Evolutionary conservation across 257 asterid genomes (phyloP), one percentile per base, ranked within the genome.

Genomic region (Jacaranda copaia): DNA sequence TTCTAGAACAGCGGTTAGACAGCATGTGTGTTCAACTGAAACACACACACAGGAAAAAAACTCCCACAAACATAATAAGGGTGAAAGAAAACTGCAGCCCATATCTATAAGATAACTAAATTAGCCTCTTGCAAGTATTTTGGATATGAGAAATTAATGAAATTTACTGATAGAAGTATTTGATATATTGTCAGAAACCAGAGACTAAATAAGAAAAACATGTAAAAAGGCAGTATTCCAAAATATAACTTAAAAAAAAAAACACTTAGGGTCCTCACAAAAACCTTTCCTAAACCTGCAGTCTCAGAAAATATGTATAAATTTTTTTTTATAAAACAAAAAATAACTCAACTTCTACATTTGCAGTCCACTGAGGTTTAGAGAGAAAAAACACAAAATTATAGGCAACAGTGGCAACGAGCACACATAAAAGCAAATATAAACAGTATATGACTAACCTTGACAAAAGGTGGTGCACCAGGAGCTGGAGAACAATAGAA

Each of bases 401-500:
- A 16, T 7, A 40, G 15, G 36, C 43, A 5, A 55, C n/a, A 6
- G 5, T 58, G n/a, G 39, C 35, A 39, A 13, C 1, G 1, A 2
- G 2, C 16, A 13, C 35, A n/a, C 38, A 18, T 25, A 11, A 51
- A 55, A 71, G 11, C 5, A 18, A 45, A 36, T 49, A 14, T n/a
- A 7, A n/a, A 16, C 40, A 35, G 38, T 38, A 59, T 43, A 4
- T 9, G 16, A 46, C 69, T 16, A 64, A 85, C 87, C 89, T 85
- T 82, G 52, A 85, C 85, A 68, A 85, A 85, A 59, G 83, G 36
- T 19, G 82, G 84, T 66, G 68, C 82, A 13, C 89, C 89, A 43
- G 89, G 89, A 69, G 80, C 89, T 52, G 89, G 83, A 66, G 84
- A 45, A 25, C 84, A 80, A 56, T 85, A 82, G 61, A 85, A 80